Evolutionary conservation across 176 grass and related monocot species (phyloP).

Genomic region (Lolium perenne): DNA sequence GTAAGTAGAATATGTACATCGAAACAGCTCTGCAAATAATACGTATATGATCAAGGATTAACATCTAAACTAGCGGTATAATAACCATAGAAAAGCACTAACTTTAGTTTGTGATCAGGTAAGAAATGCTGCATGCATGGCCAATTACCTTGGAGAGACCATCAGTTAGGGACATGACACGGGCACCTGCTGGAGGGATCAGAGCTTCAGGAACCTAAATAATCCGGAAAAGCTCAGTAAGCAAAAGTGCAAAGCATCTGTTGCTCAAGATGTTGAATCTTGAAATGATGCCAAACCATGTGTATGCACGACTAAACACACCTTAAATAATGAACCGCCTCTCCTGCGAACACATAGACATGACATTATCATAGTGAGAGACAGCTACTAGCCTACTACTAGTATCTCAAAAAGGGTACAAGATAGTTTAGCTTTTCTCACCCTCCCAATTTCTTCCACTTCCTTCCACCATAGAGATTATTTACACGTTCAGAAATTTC

Average conservation of each 20-base stretch:
- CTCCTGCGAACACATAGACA: constrained; percentile 66
- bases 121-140: constrained; percentile 16
- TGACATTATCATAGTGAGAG: constrained; percentile 38
- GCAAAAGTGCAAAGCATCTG: background rate
- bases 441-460: constrained; percentile 99
- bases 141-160: constrained; percentile 91
- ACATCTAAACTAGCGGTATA: constrained; percentile 25
- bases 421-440: constrained; percentile 37
- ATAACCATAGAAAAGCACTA: background rate
- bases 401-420: background rate
- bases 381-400: background rate
- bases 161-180: constrained; percentile 95
- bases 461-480: constrained; percentile 91
- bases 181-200: constrained; percentile 88
- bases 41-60: background rate
- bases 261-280: constrained; percentile 29
- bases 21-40: constrained; percentile 29
- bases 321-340: constrained; percentile 87
- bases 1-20: constrained; percentile 11
- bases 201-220: constrained; percentile 93
- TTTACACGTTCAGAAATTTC: constrained; percentile 93
- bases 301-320: constrained; percentile 32
- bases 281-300: constrained; percentile 24
- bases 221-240: constrained; percentile 27
- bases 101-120: constrained; percentile 10